These are phyloP conservation scores for Penicillium freii DNA, from an alignment of 2,329 filamentous ascomycete genomes.

Conservation along the genomic window DNA sequence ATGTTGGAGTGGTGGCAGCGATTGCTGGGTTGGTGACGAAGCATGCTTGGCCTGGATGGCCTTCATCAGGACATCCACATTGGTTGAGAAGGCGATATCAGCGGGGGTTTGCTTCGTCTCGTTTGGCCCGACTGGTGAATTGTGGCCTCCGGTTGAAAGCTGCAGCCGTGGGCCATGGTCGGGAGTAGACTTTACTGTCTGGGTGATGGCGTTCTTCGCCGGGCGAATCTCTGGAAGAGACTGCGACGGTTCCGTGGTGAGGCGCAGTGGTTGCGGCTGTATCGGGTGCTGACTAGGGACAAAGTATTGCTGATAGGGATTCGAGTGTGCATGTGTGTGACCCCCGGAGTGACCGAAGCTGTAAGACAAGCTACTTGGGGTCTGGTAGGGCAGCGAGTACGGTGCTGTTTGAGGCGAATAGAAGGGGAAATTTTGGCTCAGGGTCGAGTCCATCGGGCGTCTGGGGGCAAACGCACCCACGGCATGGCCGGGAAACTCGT, in stretches of 20 bases:
- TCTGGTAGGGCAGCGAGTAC: slow-evolving; percentile 39
- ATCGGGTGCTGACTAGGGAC: slow-evolving; percentile 31
- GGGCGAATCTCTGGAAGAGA: slow-evolving; percentile 39
- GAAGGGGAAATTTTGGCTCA: slow-evolving; percentile 37
- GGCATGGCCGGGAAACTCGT: slow-evolving; percentile 40
- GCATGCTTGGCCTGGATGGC: slow-evolving; percentile 69
- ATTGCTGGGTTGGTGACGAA: slow-evolving; percentile 29
- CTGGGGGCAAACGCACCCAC: slow-evolving; percentile 38
- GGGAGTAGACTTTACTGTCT: slow-evolving; percentile 19
- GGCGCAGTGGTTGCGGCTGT: slow-evolving; percentile 28
- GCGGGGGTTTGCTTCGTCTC: slow-evolving; percentile 26
- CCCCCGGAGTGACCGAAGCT: slow-evolving; percentile 36
- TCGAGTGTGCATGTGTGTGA: slow-evolving; percentile 29
- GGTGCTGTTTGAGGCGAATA: slow-evolving; percentile 36
- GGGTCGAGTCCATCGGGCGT: slow-evolving; percentile 38
- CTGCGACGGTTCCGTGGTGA: slow-evolving; percentile 34
- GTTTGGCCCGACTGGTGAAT: not conserved
- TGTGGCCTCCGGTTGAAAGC: not conserved
- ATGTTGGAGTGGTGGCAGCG: slow-evolving; percentile 38
- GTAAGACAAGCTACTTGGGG: slow-evolving; percentile 30
- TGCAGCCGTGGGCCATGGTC: slow-evolving; percentile 10
- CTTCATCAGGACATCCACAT: slow-evolving; percentile 85
- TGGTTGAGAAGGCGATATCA: slow-evolving; percentile 69
- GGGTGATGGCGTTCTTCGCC: slow-evolving; percentile 39
- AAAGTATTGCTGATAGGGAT: slow-evolving; percentile 37